Base-by-base conservation (phyloP, 1,284 basidiomycete species). In the Peniophora sp. region DNA sequence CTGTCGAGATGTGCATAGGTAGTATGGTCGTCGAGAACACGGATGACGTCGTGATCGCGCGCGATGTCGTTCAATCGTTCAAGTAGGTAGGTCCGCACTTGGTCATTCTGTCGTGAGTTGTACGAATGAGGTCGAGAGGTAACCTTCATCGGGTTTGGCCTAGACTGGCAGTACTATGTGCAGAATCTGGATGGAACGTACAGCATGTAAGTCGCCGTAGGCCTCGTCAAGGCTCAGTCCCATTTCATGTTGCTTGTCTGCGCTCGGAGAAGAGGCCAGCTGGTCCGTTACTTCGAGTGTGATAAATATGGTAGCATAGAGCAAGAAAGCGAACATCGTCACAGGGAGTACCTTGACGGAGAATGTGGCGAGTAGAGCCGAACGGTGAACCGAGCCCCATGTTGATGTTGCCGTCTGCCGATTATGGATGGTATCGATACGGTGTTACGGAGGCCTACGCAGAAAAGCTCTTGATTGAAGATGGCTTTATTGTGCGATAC, bases 61-160 rank as follows among this genome's bases (percentile, higher is more conserved):
- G 74, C 72, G 32, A 84, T 70, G 2, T 68, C 60, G 39, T 64
- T 58, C 10, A 90, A 63, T 6, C 83, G 77, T 3, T 70, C 62
- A 19, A 86, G 69, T 20, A 91, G 66, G 60, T 81, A 82, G 0
- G 65, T 58, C 48, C 76, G 80, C 12, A 89, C 82, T 36, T 72
- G 61, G 57, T 86, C 82, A 59, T 91, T 91, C 14, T 81, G 75
- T 64, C 83, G 85, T 0, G 85, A 87, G 59, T 85, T 81, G 67
- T 80, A 88, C 0, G 88, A 80, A 61, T 86, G 88, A 0, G 88
- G 87, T 27, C 74, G 71, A 5, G 73, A 65, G 3, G 88, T 75
- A 49, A 90, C 80, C 83, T 87, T 25, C 9, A n/a, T 1, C 20
- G 12, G 5, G 2, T 8, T 45, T 45, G 20, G 5, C 38, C n/a